These are phyloP conservation scores for Fusarium sp. DNA, from an alignment of 2,329 filamentous ascomycete species.

Conservation along the genomic window DNA sequence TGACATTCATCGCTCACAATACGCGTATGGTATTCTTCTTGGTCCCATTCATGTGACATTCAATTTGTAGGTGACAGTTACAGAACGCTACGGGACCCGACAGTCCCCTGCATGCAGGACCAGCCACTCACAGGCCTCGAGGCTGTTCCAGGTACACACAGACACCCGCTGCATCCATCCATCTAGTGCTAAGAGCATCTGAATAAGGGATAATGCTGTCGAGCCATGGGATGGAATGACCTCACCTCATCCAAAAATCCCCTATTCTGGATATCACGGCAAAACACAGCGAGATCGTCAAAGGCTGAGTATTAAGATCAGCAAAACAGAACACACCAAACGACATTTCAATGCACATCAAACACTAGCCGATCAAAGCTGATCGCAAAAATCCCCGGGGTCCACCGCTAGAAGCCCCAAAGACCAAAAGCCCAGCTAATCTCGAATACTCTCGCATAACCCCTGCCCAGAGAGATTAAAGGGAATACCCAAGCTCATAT, in stretches of 20 bases:
- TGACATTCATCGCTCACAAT: neutral
- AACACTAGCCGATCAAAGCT: slow-evolving; percentile 3
- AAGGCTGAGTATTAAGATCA: slow-evolving; percentile 22
- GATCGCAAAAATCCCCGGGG: slow-evolving; percentile 4
- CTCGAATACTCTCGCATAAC: neutral
- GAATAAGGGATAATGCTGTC: neutral
- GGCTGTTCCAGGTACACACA: slow-evolving; percentile 27
- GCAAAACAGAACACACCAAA: neutral
- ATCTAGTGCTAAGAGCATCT: neutral
- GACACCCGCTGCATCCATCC: neutral
- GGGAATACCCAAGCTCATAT: slow-evolving; percentile 23
- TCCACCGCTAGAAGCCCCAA: slow-evolving; percentile 1
- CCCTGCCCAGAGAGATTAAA: slow-evolving; percentile 32
- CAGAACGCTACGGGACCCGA: neutral
- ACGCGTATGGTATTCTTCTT: neutral
- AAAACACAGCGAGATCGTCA: neutral
- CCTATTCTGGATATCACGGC: neutral
- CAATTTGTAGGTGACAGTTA: neutral
- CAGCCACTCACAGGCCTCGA: slow-evolving; percentile 26
- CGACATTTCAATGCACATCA: slow-evolving; percentile 7
- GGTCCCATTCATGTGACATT: slow-evolving; percentile 3
- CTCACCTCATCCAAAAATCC: slow-evolving; percentile 9
- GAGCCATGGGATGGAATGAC: slow-evolving; percentile 18
- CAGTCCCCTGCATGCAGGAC: neutral
- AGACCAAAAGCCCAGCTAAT: neutral